Evolutionary conservation across 768 basidiomycete species (phyloP).

Genomic region (Mycena vitilis): DNA sequence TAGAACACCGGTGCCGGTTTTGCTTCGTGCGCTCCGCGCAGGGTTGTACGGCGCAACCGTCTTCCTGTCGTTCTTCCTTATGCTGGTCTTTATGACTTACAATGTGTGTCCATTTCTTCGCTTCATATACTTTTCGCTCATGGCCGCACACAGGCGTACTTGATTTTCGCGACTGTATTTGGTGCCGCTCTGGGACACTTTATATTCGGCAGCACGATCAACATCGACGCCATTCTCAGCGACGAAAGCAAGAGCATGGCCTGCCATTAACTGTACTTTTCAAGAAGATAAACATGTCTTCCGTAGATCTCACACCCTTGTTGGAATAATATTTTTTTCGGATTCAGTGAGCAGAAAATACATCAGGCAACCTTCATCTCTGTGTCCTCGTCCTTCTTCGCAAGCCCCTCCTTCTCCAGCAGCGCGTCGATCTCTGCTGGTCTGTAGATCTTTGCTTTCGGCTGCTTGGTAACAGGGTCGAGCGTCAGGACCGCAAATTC

Average conservation of each 20-base stretch:
- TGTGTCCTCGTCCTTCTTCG: conserved; percentile 87
- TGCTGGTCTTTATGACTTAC: conserved; percentile 98
- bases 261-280: conserved; percentile 69
- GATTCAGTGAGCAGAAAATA: conserved; percentile 26
- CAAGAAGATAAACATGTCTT: background rate
- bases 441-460: conserved; percentile 91
- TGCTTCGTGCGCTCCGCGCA: conserved; percentile 69
- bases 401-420: conserved; percentile 81
- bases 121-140: background rate
- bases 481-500: conserved; percentile 96
- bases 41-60: conserved; percentile 79
- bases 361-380: conserved; percentile 74
- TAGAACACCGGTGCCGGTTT: conserved; percentile 63
- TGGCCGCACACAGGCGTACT: conserved; percentile 72
- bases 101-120: conserved; percentile 67
- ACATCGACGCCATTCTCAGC: conserved; percentile 67
- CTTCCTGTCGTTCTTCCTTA: conserved; percentile 88
- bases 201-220: conserved; percentile 74
- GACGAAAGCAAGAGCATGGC: conserved; percentile 77
- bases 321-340: conserved; percentile 28
- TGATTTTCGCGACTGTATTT: conserved; percentile 82
- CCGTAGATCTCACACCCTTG: conserved; percentile 13
- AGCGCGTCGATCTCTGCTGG: conserved; percentile 90
- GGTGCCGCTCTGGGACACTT: conserved; percentile 90
- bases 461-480: conserved; percentile 79